Percentiles rank a stretch among this genome's conserved stretches.
phyloP scores from a whole-genome alignment of 352 stramenopile genomes.

The Pythium sp. region DNA sequence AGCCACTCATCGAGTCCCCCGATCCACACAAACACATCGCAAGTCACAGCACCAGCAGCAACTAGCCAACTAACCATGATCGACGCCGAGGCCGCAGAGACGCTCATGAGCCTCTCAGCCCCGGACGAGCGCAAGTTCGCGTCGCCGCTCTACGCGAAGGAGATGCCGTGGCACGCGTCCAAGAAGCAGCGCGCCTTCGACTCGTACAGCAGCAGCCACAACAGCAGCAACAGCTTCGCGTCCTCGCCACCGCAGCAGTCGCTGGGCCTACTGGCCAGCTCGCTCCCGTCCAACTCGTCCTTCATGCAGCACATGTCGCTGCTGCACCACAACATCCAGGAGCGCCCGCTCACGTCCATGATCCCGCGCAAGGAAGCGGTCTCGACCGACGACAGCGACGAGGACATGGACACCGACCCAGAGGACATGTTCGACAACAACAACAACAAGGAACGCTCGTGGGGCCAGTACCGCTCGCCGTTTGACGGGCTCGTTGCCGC shows the following conservation, averaged over 20 bases:
- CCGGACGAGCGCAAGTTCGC: conserved; percentile 64
- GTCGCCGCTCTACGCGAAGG: conserved; percentile 54
- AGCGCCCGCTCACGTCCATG: conserved; percentile 67
- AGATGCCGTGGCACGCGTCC: conserved; percentile 48
- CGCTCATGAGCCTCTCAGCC: conserved; percentile 77
- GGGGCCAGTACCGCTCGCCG: conserved; percentile 48
- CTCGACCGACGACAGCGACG: conserved; percentile 32
- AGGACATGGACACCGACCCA: conserved; percentile 61
- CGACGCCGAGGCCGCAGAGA: conserved; percentile 71
- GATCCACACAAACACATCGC: conserved; percentile 5
- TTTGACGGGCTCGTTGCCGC: conserved; percentile 72
- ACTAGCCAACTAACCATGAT: conserved; percentile 33
- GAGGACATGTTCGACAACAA: conserved; percentile 43
- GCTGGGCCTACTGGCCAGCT: conserved; percentile 35
- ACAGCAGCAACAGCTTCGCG: conserved; percentile 24
- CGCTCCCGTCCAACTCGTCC: conserved; percentile 47
- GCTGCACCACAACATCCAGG: conserved; percentile 57
- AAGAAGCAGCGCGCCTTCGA: conserved; percentile 24
- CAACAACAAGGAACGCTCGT: conserved; percentile 31
- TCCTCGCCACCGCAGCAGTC: conserved; percentile 19
- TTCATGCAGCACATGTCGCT: conserved; percentile 43
- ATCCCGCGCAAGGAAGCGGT: conserved; percentile 40
- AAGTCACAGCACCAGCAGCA: neutral
- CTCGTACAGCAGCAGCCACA: conserved; percentile 10
- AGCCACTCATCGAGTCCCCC: conserved; percentile 6